phyloP scores from a whole-genome alignment of 2,329 filamentous ascomycete species.

The Trichoderma endophyticum region DNA sequence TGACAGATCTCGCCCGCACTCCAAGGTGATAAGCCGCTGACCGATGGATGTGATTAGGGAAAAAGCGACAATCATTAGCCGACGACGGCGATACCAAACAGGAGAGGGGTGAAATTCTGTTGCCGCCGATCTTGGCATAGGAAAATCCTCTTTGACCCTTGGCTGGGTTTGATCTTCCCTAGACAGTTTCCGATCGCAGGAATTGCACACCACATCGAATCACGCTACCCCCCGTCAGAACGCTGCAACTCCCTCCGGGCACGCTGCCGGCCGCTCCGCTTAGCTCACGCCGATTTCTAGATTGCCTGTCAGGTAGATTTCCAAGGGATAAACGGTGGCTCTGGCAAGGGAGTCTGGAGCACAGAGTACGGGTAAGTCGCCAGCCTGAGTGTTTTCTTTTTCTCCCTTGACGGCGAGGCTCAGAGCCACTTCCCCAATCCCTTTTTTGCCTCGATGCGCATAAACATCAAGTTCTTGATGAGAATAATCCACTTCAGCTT shows the following conservation, averaged over 20 bases:
- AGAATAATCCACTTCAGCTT: not conserved
- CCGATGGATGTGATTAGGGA: constrained; percentile 2
- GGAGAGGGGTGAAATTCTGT: not conserved
- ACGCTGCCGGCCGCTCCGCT: not conserved
- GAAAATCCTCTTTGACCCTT: not conserved
- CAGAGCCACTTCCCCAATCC: not conserved
- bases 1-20: not conserved
- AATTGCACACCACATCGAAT: constrained; percentile 2
- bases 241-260: not conserved
- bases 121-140: not conserved
- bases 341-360: not conserved
- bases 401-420: not conserved
- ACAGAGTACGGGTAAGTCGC: not conserved
- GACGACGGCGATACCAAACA: constrained; percentile 7
- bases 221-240: not conserved
- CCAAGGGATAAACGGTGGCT: not conserved
- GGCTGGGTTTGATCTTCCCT: constrained; percentile 10
- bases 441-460: not conserved
- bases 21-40: not conserved
- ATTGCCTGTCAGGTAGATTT: not conserved
- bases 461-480: not conserved
- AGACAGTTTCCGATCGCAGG: constrained; percentile 11
- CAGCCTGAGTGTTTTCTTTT: not conserved
- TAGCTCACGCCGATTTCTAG: not conserved
- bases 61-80: not conserved